These are phyloP conservation scores for Paecilomyces variotii DNA, from an alignment of 2,329 filamentous ascomycete genomes.

Conservation along the genomic window DNA sequence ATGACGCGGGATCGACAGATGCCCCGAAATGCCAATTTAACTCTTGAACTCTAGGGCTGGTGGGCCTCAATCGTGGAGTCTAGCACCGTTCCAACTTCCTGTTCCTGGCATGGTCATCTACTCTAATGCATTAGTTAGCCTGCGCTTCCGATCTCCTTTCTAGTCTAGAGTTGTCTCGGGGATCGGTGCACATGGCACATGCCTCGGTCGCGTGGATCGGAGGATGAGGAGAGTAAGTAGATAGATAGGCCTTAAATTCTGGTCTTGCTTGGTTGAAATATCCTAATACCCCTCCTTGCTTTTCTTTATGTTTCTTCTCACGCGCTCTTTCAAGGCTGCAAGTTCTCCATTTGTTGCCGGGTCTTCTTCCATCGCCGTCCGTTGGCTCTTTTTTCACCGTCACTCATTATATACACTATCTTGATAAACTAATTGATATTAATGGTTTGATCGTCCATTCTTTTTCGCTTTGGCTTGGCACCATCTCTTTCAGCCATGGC, in stretches of 20 bases:
- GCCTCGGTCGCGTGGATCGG: not conserved
- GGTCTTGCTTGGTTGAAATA: not conserved
- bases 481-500: not conserved
- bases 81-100: not conserved
- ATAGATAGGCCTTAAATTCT: not conserved
- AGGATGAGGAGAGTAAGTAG: not conserved
- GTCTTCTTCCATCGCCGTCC: not conserved
- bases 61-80: not conserved
- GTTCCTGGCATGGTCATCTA: not conserved
- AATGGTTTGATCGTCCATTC: not conserved
- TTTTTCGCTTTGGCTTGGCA: not conserved
- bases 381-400: not conserved
- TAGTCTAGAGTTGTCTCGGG: not conserved
- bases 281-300: not conserved
- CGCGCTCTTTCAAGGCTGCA: not conserved
- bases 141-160: not conserved
- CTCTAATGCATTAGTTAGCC: not conserved
- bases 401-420: not conserved
- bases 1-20: not conserved
- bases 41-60: not conserved
- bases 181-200: not conserved
- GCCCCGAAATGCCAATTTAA: too few species aligned
- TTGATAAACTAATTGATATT: not conserved
- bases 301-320: not conserved
- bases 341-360: not conserved